These are phyloP conservation scores for Lepraria neglecta DNA, from an alignment of 495 filamentous ascomycete species.

Conservation along the genomic window DNA sequence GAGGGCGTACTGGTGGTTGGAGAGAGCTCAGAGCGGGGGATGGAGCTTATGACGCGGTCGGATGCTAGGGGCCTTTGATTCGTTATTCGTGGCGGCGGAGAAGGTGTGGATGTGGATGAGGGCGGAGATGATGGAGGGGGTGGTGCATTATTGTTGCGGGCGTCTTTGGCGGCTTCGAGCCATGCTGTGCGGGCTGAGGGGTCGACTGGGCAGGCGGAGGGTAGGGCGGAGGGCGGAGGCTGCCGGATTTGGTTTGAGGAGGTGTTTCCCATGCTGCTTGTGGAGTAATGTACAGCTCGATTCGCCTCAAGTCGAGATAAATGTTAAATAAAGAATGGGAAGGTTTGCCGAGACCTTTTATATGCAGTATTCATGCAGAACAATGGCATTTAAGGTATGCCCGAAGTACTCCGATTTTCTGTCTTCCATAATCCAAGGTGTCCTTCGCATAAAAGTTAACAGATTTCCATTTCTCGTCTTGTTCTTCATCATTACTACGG, in stretches of 20 bases:
- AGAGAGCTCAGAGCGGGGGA: slow-evolving; percentile 58
- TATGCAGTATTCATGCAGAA: no score
- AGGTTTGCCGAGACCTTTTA: background rate
- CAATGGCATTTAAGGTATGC: no score
- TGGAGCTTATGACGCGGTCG: slow-evolving; percentile 72
- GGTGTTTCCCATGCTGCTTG: slow-evolving; percentile 19
- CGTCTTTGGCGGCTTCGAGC: slow-evolving; percentile 43
- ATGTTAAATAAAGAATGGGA: background rate
- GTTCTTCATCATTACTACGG: no score
- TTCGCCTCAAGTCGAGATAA: no score
- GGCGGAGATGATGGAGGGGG: slow-evolving; percentile 33
- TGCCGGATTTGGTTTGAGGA: slow-evolving; percentile 10
- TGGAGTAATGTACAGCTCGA: background rate
- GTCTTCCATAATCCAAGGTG: no score
- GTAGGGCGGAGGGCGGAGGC: slow-evolving; percentile 31
- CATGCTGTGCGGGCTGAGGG: slow-evolving; percentile 78
- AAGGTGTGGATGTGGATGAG: slow-evolving; percentile 33
- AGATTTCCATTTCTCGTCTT: no score
- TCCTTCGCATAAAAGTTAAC: no score
- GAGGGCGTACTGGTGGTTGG: slow-evolving; percentile 31
- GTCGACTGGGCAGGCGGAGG: slow-evolving; percentile 73
- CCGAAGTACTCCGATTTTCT: no score
- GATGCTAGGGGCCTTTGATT: slow-evolving; percentile 38
- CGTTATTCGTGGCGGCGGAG: slow-evolving; percentile 28
- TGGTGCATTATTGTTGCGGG: slow-evolving; percentile 29